Conservation (phyloP, 1,284 basidiomycete genomes). For the Heterobasidion parviporum region DNA sequence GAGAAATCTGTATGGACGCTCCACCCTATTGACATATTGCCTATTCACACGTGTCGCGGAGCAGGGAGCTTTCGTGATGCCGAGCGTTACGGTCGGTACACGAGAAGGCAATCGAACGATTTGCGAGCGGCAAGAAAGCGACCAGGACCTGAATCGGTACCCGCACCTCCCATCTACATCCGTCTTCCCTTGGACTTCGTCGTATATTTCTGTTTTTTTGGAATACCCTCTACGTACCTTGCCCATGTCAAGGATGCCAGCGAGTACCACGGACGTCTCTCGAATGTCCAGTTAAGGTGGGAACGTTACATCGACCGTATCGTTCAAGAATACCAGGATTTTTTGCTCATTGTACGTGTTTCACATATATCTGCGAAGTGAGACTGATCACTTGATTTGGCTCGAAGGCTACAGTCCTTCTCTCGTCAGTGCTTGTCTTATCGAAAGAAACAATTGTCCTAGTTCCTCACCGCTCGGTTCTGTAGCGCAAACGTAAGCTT, state of each 20-base stretch:
- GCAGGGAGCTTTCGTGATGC: constrained; percentile 35
- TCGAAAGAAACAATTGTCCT: not conserved
- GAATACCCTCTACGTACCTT: constrained; percentile 43
- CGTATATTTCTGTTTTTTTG: constrained; percentile 39
- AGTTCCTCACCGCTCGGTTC: not conserved
- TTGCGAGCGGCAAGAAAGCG: constrained; percentile 15
- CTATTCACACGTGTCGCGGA: not conserved
- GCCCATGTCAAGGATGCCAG: constrained; percentile 38
- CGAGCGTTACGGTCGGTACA: constrained; percentile 33
- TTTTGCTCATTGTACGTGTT: constrained; percentile 40
- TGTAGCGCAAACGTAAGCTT: constrained; percentile 42
- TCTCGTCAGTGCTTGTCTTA: constrained; percentile 30
- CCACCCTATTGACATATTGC: not conserved
- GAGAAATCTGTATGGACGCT: constrained; percentile 30
- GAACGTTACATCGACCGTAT: constrained; percentile 37
- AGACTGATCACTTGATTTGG: not conserved
- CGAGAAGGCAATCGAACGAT: constrained; percentile 22
- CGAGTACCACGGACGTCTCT: constrained; percentile 39
- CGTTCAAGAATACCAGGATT: constrained; percentile 44
- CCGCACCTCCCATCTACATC: constrained; percentile 9
- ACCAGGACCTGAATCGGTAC: constrained; percentile 5
- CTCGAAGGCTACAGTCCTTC: constrained; percentile 45
- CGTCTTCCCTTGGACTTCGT: constrained; percentile 23
- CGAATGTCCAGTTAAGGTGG: constrained; percentile 40
- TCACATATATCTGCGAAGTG: not conserved